A percentile compares a stretch with the other conserved stretches of the same genome.
phyloP scores from a whole-genome alignment of 179 eudicot genomes.

The Spinacia oleracea region DNA sequence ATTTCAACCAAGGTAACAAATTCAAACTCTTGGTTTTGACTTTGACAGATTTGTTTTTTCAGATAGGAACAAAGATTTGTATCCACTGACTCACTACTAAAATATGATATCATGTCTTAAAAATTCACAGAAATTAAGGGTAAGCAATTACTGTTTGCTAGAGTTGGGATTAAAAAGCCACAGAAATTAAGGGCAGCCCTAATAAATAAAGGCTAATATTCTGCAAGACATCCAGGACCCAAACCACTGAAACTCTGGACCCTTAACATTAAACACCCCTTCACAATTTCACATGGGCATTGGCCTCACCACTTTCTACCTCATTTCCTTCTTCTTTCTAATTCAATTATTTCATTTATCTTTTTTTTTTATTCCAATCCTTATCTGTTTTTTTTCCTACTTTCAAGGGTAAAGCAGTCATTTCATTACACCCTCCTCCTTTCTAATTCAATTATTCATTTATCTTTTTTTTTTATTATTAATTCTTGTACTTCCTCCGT shows the following conservation, averaged over 20 bases:
- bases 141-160: no score
- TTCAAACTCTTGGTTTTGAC: neutral
- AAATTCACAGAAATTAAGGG: no score
- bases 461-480: neutral
- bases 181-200: constrained; percentile 24
- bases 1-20: no score
- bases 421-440: neutral
- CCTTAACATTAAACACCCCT: constrained; percentile 35
- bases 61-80: neutral
- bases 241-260: constrained; percentile 22
- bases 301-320: constrained; percentile 24
- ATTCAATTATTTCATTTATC: constrained; percentile 5
- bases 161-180: neutral
- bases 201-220: no score
- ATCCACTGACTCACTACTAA: neutral
- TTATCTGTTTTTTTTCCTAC: neutral
- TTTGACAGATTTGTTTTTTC: neutral
- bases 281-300: constrained; percentile 29
- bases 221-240: constrained; percentile 25
- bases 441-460: no score
- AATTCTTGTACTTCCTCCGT: no score
- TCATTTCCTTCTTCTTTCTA: constrained; percentile 6
- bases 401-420: constrained; percentile 25
- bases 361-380: constrained; percentile 10
- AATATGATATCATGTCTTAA: neutral